phyloP scores from a whole-genome alignment of 139 green algal genomes.

The Microglena sp. region DNA sequence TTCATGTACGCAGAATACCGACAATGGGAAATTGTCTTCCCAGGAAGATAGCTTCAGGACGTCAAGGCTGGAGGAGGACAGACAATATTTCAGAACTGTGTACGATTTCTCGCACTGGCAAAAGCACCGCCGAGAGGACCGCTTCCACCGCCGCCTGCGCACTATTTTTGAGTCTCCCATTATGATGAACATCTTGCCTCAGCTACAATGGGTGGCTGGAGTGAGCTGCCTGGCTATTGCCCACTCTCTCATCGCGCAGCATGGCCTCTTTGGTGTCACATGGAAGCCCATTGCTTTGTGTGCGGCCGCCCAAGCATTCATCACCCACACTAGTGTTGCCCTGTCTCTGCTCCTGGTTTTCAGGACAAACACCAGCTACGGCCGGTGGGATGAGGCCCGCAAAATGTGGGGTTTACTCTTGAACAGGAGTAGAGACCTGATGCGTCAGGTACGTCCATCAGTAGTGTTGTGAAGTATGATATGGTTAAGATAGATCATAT shows the following conservation, averaged over 20 bases:
- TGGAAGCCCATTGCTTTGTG: no score
- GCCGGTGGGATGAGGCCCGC: slow-evolving; percentile 36
- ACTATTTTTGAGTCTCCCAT: no score
- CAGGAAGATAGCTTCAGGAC: no score
- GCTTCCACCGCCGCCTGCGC: slow-evolving; percentile 13
- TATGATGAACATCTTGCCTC: slow-evolving; percentile 25
- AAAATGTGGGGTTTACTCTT: slow-evolving; percentile 45
- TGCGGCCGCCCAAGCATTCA: slow-evolving; percentile 17
- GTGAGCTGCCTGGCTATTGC: no score
- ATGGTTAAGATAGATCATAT: no score
- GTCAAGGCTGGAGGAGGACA: no score
- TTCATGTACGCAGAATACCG: no score
- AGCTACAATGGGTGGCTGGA: slow-evolving; percentile 13
- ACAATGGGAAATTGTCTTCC: no score
- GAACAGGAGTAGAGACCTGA: slow-evolving; percentile 39
- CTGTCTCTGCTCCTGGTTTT: slow-evolving; percentile 52
- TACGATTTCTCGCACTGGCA: slow-evolving; percentile 29
- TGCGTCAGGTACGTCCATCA: slow-evolving; percentile 33
- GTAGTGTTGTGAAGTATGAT: no score
- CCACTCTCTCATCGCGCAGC: no score
- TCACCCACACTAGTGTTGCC: slow-evolving; percentile 19
- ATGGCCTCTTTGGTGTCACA: no score
- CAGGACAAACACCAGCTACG: slow-evolving; percentile 34
- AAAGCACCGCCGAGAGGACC: slow-evolving; percentile 16
- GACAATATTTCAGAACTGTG: no score